A percentile compares a stretch with the other conserved stretches of the same genome.
phyloP scores from a whole-genome alignment of 148 eudicot genomes.

The Suaeda aralocaspica region DNA sequence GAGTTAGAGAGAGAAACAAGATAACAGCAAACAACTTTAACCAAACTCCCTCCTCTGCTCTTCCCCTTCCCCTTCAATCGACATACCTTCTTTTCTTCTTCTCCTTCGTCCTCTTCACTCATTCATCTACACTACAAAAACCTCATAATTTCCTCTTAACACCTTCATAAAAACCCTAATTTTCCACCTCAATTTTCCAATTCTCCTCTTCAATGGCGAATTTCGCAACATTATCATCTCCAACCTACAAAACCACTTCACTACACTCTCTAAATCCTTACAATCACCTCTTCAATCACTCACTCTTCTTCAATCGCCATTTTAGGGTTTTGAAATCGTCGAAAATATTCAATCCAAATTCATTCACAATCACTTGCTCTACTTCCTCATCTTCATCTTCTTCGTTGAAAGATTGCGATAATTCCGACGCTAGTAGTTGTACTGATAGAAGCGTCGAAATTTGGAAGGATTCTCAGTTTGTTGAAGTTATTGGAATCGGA shows the following conservation, averaged over 20 bases:
- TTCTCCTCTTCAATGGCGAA: background rate
- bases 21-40: no score
- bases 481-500: conserved; percentile 54
- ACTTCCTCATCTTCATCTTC: conserved; percentile 14
- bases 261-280: conserved; percentile 12
- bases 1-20: no score
- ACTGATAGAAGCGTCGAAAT: background rate
- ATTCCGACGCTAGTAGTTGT: background rate
- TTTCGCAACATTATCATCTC: background rate
- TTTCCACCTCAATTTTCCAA: background rate
- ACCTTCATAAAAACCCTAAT: background rate
- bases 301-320: background rate
- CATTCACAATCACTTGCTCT: conserved; percentile 12
- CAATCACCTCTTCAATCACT: conserved; percentile 13
- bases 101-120: background rate
- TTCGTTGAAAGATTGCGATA: conserved; percentile 9
- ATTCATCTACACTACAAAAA: background rate
- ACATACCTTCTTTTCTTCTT: background rate
- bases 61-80: background rate
- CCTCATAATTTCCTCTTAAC: background rate
- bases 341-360: conserved; percentile 15
- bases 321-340: conserved; percentile 2
- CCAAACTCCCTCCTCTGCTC: no score
- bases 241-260: conserved; percentile 3
- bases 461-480: conserved; percentile 33